A percentile compares a stretch with the other conserved stretches of the same genome.
phyloP scores from a whole-genome alignment of 495 filamentous ascomycete genomes.

The Delitschia confertaspora region DNA sequence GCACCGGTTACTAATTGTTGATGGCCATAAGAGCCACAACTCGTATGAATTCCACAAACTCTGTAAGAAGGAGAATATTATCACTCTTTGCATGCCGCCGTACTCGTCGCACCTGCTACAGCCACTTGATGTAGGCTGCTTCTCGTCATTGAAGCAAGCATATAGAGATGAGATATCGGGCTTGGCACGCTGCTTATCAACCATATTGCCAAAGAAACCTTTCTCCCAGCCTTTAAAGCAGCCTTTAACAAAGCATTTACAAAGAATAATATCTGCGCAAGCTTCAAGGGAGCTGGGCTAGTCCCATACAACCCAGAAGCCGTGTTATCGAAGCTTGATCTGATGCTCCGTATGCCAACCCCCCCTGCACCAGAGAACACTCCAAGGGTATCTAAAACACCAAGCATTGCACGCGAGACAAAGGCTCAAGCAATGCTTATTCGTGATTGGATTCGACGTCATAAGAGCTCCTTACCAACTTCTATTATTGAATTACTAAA shows the following conservation, averaged over 20 bases:
- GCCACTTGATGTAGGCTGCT: conserved; percentile 27
- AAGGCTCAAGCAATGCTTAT: conserved; percentile 9
- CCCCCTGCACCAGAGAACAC: not conserved
- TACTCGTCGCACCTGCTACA: conserved; percentile 27
- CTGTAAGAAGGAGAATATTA: conserved; percentile 17
- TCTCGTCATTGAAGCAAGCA: conserved; percentile 16
- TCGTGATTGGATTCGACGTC: conserved; percentile 2
- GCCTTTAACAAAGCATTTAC: conserved; percentile 6
- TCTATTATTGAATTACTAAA: conserved; percentile 8
- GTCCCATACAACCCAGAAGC: conserved; percentile 15
- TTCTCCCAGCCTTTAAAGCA: conserved; percentile 15
- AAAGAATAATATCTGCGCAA: conserved; percentile 10
- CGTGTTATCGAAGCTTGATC: conserved; percentile 7
- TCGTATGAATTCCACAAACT: not conserved
- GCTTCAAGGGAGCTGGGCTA: conserved; percentile 20
- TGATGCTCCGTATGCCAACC: not conserved
- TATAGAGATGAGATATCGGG: conserved; percentile 14
- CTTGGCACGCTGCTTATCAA: conserved; percentile 5
- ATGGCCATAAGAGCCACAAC: conserved; percentile 13
- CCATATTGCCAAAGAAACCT: conserved; percentile 15
- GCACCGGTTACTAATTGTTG: conserved; percentile 5
- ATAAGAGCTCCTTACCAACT: conserved; percentile 3
- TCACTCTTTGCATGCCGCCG: conserved; percentile 21
- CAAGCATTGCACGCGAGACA: conserved; percentile 6
- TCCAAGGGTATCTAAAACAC: conserved; percentile 8